Conservation (phyloP, 192 early-diverging fungal species). For the Rhizophagus sp. region DNA sequence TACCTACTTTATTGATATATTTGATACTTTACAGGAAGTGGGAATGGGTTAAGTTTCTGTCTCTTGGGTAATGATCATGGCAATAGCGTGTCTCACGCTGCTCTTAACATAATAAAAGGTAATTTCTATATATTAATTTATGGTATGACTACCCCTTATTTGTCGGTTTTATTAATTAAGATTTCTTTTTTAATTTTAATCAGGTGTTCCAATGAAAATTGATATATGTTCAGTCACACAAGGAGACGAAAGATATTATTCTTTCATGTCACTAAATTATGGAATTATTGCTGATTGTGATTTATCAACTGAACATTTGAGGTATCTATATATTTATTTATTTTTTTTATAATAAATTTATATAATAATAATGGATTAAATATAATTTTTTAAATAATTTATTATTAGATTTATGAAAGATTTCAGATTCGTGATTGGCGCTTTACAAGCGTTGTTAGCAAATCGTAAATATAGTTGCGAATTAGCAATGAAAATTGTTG, state of each 20-base stretch:
- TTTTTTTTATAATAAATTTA: not conserved
- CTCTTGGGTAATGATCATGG: conserved; percentile 52
- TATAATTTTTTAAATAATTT: not conserved
- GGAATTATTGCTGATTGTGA: conserved; percentile 60
- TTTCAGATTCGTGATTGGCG: conserved; percentile 42
- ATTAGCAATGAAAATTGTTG: conserved; percentile 44
- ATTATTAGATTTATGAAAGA: conserved; percentile 58
- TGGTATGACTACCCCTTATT: not conserved
- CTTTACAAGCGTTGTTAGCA: conserved; percentile 46
- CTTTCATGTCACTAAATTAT: conserved; percentile 58
- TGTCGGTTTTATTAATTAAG: not conserved
- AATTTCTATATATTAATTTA: not conserved
- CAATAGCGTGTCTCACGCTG: conserved; percentile 34
- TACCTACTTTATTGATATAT: not conserved
- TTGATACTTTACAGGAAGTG: conserved; percentile 33
- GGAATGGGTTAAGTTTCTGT: conserved; percentile 54
- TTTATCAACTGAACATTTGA: conserved; percentile 53
- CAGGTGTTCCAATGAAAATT: conserved; percentile 50
- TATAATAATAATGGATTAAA: not conserved
- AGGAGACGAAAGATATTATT: conserved; percentile 47
- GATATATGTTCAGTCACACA: conserved; percentile 61
- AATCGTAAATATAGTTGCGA: conserved; percentile 43
- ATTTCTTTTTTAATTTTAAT: conserved; percentile 31
- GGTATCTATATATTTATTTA: conserved; percentile 28
- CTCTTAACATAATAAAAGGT: conserved; percentile 49